Evolutionary conservation across 768 basidiomycete species (phyloP), one percentile per base, ranked within the genome.

Genomic region (Phylloporus rhodoxanthus): DNA sequence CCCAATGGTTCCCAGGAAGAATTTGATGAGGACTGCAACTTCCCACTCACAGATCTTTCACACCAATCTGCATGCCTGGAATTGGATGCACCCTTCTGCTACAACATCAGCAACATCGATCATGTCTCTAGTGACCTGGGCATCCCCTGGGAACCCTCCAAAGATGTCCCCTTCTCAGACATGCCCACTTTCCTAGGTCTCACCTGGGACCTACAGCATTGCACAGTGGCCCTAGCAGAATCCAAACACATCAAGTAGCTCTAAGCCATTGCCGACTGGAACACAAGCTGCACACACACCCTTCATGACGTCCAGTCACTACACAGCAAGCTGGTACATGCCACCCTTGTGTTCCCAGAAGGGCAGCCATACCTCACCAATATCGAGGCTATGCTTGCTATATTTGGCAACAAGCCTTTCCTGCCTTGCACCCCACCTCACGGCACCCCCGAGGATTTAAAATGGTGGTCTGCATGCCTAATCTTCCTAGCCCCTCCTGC

Each of bases 91-190:
- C 26, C 5, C 26, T 26, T 26, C 26, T 26, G 26, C 7, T 26
- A 26, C 8, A 8, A 7, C 26, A 26, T 26, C 26, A 7, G 7
- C 1, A 7, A 26, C 26, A 26, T 26, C 26, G 26, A 26, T 8
- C 8, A 7, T 7, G 13, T 52, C 0, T 45, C 34, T 0, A 0
- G 38, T 1, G 6, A 20, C 0, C 46, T 52, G 0, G 13, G 47
- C 4, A 55, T 52, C 0, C 47, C 50, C 0, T 55, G 38, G 50
- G 34, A 52, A 9, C 2, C 5, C 2, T 48, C 43, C 0, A 55
- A 55, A 1, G 50, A 55, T 4, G 21, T 48, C 0, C 54, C 43
- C 0, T 52, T 52, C 19, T 14, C 26, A 0, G 7, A 26, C 26
- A 7, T 7, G 4, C 26, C 33, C 2, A 0, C 6, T 0, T 38